Evolutionary conservation across 164 flowering plant species (phyloP).

Genomic region (Macadamia integrifolia): DNA sequence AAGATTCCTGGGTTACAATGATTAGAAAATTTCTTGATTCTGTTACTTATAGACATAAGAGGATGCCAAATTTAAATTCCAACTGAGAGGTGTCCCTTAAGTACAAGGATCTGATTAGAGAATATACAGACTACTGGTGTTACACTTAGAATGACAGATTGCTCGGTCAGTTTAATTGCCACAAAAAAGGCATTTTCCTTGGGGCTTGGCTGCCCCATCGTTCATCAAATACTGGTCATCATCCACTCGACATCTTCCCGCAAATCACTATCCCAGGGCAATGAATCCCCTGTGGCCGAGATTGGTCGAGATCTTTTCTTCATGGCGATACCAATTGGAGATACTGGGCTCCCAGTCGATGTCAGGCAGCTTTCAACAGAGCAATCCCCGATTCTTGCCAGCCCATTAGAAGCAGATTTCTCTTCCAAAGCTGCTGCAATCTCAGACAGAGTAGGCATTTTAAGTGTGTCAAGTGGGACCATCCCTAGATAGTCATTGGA

Average conservation of each 20-base stretch:
- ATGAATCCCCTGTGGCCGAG: constrained; percentile 38
- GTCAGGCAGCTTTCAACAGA: constrained; percentile 70
- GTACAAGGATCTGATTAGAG: constrained; percentile 8
- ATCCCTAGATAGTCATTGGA: constrained; percentile 36
- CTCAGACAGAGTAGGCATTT: constrained; percentile 46
- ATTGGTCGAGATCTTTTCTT: constrained; percentile 67
- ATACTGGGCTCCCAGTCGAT: constrained; percentile 50
- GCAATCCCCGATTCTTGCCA: constrained; percentile 52
- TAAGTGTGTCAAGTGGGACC: constrained; percentile 31
- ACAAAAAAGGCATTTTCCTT: background rate
- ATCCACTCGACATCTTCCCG: constrained; percentile 59
- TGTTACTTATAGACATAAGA: background rate
- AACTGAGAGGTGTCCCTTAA: background rate
- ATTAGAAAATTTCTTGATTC: too few relatives aligned
- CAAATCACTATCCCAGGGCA: constrained; percentile 38
- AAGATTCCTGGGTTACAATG: too few relatives aligned
- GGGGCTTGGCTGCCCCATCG: background rate
- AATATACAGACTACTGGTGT: constrained; percentile 18
- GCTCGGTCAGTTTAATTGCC: background rate
- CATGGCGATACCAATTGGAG: constrained; percentile 34
- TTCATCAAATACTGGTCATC: constrained; percentile 43
- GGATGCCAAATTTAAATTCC: background rate
- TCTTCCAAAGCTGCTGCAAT: constrained; percentile 36
- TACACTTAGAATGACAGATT: background rate
- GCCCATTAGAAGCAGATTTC: constrained; percentile 28